These are phyloP conservation scores for Lodderomyces margitis DNA, from an alignment of 1,139 yeast genomes.

Conservation along the genomic window DNA sequence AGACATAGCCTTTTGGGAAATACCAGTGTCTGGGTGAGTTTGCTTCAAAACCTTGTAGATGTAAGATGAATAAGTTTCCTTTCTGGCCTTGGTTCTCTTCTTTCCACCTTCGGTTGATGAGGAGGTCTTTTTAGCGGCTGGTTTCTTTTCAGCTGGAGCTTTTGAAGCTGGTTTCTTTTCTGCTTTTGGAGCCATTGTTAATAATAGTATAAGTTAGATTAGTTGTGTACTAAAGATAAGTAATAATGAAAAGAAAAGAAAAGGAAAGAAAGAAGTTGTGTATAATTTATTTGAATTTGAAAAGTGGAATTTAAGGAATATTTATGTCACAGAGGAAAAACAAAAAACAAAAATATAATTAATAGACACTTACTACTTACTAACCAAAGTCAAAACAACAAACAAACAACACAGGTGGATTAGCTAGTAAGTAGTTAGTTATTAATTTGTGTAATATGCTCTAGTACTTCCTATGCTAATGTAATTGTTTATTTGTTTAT, in stretches of 20 bases:
- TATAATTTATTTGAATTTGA: neutral
- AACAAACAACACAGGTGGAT: too few relatives aligned
- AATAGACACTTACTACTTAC: neutral
- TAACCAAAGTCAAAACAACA: too few relatives aligned
- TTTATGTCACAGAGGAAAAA: constrained; percentile 3
- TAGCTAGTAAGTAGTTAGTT: neutral
- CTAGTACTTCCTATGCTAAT: neutral
- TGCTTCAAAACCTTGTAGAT: constrained; percentile 98
- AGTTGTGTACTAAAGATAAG: neutral
- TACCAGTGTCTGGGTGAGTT: constrained; percentile 99
- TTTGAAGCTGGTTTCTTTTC: constrained; percentile 99
- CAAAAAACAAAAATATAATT: neutral
- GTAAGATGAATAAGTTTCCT: constrained; percentile 98
- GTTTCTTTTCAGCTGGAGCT: constrained; percentile 98
- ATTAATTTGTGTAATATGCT: neutral
- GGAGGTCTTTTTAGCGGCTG: constrained; percentile 93
- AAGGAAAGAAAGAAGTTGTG: neutral
- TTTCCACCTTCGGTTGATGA: constrained; percentile 71
- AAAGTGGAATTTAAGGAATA: constrained; percentile 5
- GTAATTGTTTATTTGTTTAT: too few relatives aligned
- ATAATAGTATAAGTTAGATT: constrained; percentile 5
- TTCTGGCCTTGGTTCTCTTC: constrained; percentile 96
- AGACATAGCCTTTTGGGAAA: constrained; percentile 98
- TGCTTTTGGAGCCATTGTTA: constrained; percentile 91
- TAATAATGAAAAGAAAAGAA: neutral